A percentile compares a stretch with the other conserved stretches of the same genome.
Conservation (phyloP, 2,329 filamentous ascomycete species). For the Falciphora oryzae region DNA sequence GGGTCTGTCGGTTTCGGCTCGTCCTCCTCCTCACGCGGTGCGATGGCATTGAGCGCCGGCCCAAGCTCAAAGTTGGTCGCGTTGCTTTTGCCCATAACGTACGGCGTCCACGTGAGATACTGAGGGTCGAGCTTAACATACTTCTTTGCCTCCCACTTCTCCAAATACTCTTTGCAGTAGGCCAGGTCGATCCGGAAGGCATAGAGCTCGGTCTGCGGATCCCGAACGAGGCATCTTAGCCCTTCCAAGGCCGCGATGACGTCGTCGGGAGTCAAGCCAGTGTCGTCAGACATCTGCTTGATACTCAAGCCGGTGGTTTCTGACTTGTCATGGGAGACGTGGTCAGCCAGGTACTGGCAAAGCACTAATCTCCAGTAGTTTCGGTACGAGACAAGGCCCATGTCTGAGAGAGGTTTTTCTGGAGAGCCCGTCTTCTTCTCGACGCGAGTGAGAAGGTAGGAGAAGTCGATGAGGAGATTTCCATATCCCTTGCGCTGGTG, state of each 20-base stretch:
- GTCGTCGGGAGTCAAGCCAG: conserved; percentile 93
- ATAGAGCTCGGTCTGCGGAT: conserved; percentile 83
- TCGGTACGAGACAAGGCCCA: conserved; percentile 94
- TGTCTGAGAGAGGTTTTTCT: conserved; percentile 95
- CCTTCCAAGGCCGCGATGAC: conserved; percentile 92
- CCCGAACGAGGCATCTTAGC: conserved; percentile 79
- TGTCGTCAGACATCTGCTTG: conserved; percentile 73
- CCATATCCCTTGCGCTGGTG: conserved; percentile 97
- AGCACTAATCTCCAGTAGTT: conserved; percentile 94
- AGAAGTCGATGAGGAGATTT: conserved; percentile 95
- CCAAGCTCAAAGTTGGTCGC: conserved; percentile 78
- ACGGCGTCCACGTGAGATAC: conserved; percentile 88
- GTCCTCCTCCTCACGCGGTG: conserved; percentile 73
- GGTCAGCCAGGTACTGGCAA: conserved; percentile 73
- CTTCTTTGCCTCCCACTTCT: conserved; percentile 81
- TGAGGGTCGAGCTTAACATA: conserved; percentile 80
- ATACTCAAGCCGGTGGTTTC: conserved; percentile 50
- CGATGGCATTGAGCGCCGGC: conserved; percentile 77
- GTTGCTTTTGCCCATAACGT: conserved; percentile 87
- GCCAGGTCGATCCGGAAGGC: conserved; percentile 80
- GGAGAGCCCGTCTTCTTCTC: conserved; percentile 93
- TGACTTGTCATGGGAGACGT: conserved; percentile 30
- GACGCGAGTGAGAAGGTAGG: conserved; percentile 87
- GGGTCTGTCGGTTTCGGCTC: conserved; percentile 31
- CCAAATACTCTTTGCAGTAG: conserved; percentile 82